Base-by-base conservation (phyloP, 2,329 filamentous ascomycete genomes). In the Fusarium ramigenum region DNA sequence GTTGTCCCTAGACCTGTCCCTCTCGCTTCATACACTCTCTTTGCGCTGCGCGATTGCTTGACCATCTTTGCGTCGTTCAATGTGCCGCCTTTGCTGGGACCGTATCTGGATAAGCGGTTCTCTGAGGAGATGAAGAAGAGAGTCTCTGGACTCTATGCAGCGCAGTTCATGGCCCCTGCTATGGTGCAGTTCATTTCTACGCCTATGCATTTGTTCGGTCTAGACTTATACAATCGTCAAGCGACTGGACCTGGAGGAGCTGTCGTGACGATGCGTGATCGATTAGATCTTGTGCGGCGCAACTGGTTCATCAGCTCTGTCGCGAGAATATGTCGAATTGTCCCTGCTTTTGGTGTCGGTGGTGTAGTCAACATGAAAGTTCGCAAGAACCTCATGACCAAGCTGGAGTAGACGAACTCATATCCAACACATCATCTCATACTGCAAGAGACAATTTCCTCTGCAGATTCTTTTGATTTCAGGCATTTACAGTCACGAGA, bases 11-110 rank as follows among this genome's bases (percentile, higher is more conserved):
- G 87, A 21, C 83, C 87, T 32, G 92, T 97, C 1, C 91, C 93
- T 0, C 82, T 90, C 37, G 85, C 92, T 4, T 93, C 91, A 14
- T 96, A 95, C 82, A 85, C 87, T 2, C 89, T 97, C 64, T 98
- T 97, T 85, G 91, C 93, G 7, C 79, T 92, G 62, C 91, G 95
- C 76, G 95, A 98, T 84, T 94, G 92, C 82, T 84, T 97, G 70
- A 97, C 95, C 58, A 95, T 97, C 77, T 97, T 97, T 81, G 94
- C 94, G 9, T 93, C 91, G 18, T 98, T 98, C 87, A 98, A 98
- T 80, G 85, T 97, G 5, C 96, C 96, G 1, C 89, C 93, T 0
- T 79, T 96, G 4, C 86, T 98, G 15, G 93, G 93, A 0, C 94
- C 94, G 0, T 82, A 85, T 10, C 84, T 97, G 25, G 89, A 87